These are phyloP conservation scores for Capronia epimyces DNA, from an alignment of 2,329 filamentous ascomycete genomes.

Conservation along the genomic window DNA sequence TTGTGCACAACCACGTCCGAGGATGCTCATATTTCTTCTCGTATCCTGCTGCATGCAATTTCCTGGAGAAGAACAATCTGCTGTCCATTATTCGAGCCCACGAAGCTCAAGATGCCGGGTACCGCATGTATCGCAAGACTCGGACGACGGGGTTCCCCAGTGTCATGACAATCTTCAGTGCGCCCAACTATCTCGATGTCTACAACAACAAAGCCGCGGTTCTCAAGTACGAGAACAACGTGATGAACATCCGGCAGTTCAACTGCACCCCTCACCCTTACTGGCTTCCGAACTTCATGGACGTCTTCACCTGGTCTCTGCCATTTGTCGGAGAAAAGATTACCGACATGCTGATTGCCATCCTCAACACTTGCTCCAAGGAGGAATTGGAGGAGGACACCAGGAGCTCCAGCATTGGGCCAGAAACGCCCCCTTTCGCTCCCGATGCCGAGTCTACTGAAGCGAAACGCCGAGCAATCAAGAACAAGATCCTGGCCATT, in stretches of 20 bases:
- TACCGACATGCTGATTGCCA: slow-evolving; percentile 98
- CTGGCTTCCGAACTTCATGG: slow-evolving; percentile 99
- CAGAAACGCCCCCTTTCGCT: slow-evolving; percentile 65
- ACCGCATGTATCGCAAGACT: slow-evolving; percentile 98
- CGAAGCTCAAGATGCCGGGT: slow-evolving; percentile 96
- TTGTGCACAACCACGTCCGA: slow-evolving; percentile 95
- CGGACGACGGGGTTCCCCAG: slow-evolving; percentile 96
- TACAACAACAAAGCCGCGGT: slow-evolving; percentile 99
- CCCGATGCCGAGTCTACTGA: slow-evolving; percentile 81
- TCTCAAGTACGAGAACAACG: slow-evolving; percentile 98
- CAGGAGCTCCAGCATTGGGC: slow-evolving; percentile 63
- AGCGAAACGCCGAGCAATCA: slow-evolving; percentile 92
- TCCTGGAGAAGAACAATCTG: slow-evolving; percentile 97
- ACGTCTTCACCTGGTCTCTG: slow-evolving; percentile 99
- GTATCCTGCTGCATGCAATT: slow-evolving; percentile 92
- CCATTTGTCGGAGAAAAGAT: slow-evolving; percentile 99
- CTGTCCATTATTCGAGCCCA: slow-evolving; percentile 95
- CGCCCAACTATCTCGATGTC: slow-evolving; percentile 96
- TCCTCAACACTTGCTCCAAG: slow-evolving; percentile 97
- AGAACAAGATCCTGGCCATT: slow-evolving; percentile 99
- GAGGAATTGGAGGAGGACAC: slow-evolving; percentile 91
- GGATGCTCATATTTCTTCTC: slow-evolving; percentile 99
- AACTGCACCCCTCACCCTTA: slow-evolving; percentile 99
- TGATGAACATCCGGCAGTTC: slow-evolving; percentile 99
- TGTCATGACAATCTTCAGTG: slow-evolving; percentile 99